A percentile compares a stretch with the other conserved stretches of the same genome.
Conservation (phyloP, 176 grass and related monocot genomes). For the Bothriochloa decipiens region DNA sequence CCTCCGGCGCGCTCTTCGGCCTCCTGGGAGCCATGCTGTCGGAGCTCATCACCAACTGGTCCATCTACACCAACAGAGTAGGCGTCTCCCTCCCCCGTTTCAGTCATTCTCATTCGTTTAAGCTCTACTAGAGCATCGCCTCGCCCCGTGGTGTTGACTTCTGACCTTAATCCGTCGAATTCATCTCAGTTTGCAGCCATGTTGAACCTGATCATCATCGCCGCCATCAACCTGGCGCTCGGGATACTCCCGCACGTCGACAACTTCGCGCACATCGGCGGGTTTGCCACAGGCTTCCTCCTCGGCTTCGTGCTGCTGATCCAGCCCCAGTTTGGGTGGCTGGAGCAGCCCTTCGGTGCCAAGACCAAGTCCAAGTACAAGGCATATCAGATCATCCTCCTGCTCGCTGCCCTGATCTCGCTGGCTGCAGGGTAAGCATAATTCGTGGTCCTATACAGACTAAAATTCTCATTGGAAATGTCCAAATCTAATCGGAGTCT, state of each 20-base stretch:
- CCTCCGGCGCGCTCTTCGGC: conserved; percentile 88
- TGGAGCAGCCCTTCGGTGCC: conserved; percentile 41
- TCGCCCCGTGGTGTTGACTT: not conserved
- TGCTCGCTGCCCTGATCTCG: conserved; percentile 46
- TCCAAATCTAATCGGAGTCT: not conserved
- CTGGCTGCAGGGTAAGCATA: conserved; percentile 62
- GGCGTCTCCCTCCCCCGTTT: not conserved
- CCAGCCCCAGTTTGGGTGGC: conserved; percentile 73
- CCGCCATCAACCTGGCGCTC: conserved; percentile 70
- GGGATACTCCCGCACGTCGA: conserved; percentile 81
- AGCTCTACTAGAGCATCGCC: not conserved
- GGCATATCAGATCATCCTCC: conserved; percentile 65
- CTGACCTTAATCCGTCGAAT: not conserved
- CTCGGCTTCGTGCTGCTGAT: conserved; percentile 74
- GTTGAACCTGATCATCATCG: conserved; percentile 72
- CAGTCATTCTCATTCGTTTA: too few species aligned
- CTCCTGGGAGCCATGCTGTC: conserved; percentile 85
- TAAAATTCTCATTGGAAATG: not conserved
- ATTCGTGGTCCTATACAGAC: not conserved
- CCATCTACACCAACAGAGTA: conserved; percentile 77
- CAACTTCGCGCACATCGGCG: conserved; percentile 92
- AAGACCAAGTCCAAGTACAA: conserved; percentile 58
- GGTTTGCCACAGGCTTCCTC: conserved; percentile 70
- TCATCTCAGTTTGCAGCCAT: conserved; percentile 54
- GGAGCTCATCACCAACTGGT: conserved; percentile 91